Percentiles rank a stretch among this genome's conserved stretches.
Evolutionary conservation across 2,329 filamentous ascomycete species (phyloP).

Genomic region (Exophiala xenobiotica): DNA sequence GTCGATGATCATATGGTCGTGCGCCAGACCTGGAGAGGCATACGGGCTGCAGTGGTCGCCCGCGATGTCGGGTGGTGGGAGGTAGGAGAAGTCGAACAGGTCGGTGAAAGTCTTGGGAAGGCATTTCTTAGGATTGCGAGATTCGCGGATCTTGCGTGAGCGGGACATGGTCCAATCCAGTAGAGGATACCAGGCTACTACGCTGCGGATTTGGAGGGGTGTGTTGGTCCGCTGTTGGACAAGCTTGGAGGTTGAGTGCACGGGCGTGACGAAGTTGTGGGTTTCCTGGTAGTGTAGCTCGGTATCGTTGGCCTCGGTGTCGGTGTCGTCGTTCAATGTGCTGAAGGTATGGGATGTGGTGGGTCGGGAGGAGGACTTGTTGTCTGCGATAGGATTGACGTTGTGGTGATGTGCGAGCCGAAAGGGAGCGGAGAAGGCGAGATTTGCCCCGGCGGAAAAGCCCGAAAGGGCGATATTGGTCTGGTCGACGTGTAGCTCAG

Average conservation of each 20-base stretch:
- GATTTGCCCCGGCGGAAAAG: constrained; percentile 64
- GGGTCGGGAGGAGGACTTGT: constrained; percentile 29
- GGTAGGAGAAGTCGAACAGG: constrained; percentile 50
- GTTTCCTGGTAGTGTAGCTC: constrained; percentile 13
- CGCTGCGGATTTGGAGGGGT: constrained; percentile 53
- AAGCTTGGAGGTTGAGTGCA: constrained; percentile 21
- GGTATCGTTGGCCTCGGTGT: constrained; percentile 16
- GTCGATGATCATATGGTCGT: constrained; percentile 52
- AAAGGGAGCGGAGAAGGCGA: constrained; percentile 61
- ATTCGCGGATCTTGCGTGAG: constrained; percentile 57
- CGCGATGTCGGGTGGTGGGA: constrained; percentile 46
- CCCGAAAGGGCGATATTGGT: constrained; percentile 59
- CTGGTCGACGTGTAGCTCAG: constrained; percentile 57
- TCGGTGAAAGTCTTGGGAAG: constrained; percentile 49
- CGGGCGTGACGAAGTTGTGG: constrained; percentile 16
- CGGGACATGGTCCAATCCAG: constrained; percentile 63
- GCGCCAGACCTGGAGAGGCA: constrained; percentile 58
- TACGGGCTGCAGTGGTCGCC: constrained; percentile 55
- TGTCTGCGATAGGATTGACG: constrained; percentile 36
- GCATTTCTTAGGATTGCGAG: constrained; percentile 51
- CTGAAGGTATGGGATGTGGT: constrained; percentile 27
- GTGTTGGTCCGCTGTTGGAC: constrained; percentile 31
- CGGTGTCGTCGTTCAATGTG: constrained; percentile 3
- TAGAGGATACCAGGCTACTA: constrained; percentile 63
- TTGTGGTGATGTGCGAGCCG: constrained; percentile 49